Conservation (phyloP, 345 rosid species). For the Syzygium aqueum region DNA sequence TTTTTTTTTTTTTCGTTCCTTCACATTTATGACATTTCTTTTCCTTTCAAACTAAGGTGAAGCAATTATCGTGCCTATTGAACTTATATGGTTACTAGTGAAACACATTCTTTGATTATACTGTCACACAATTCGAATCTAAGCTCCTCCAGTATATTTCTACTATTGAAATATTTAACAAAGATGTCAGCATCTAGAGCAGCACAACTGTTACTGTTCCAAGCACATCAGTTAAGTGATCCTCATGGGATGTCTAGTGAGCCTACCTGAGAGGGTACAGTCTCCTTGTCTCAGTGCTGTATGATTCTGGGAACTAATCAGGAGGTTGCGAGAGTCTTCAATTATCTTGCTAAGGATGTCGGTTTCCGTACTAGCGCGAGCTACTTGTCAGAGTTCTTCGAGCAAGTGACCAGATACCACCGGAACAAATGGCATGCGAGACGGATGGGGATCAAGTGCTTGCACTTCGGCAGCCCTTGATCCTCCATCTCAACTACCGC, state of each 20-base stretch:
- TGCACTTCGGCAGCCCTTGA: not conserved
- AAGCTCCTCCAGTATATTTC: not conserved
- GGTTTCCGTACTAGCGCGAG: not conserved
- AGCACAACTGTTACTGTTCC: not conserved
- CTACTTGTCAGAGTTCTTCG: not conserved
- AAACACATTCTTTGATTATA: not conserved
- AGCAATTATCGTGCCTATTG: not conserved
- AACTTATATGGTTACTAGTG: not conserved
- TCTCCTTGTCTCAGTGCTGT: not conserved
- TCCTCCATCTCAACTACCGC: not conserved
- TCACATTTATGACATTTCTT: not conserved
- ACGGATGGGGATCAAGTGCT: not conserved
- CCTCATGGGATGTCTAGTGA: not conserved
- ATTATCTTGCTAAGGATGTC: not conserved
- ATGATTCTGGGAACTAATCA: not conserved
- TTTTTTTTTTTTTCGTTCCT: not conserved
- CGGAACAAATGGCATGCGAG: not conserved
- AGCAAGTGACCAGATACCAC: not conserved
- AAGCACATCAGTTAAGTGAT: not conserved
- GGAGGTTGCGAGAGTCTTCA: not conserved
- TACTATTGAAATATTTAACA: not conserved
- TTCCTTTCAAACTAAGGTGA: not conserved
- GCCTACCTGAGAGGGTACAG: not conserved
- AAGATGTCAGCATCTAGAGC: not conserved
- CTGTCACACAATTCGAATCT: not conserved